Percentiles rank a stretch among this genome's conserved stretches.
Conservation (phyloP, 2,329 filamentous ascomycete genomes). For the Bipolaris victoriae region DNA sequence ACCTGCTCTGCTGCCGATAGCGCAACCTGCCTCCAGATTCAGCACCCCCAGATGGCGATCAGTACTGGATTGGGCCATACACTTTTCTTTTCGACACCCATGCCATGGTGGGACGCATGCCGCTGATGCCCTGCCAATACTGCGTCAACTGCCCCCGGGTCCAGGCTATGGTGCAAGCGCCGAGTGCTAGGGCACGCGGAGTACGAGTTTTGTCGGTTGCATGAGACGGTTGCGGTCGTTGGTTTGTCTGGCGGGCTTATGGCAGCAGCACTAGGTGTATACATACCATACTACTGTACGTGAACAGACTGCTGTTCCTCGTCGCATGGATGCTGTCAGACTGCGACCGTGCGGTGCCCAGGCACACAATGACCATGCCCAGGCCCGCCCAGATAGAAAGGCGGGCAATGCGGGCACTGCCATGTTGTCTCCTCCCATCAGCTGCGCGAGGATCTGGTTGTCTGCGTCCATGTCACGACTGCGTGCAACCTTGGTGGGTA, state of each 20-base stretch:
- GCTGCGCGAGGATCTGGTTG: constrained; percentile 4
- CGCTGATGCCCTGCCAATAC: constrained; percentile 8
- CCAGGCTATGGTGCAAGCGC: not conserved
- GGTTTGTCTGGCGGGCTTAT: not conserved
- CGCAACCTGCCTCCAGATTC: constrained; percentile 18
- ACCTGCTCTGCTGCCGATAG: constrained; percentile 6
- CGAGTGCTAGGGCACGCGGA: not conserved
- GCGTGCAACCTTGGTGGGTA: constrained; percentile 8
- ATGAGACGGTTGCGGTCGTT: not conserved
- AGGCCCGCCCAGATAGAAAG: constrained; percentile 1
- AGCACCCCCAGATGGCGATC: constrained; percentile 31
- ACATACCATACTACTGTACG: too few relatives aligned
- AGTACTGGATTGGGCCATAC: constrained; percentile 19
- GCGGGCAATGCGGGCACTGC: constrained; percentile 7
- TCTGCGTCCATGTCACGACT: constrained; percentile 9
- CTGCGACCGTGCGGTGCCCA: not conserved
- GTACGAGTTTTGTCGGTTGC: not conserved
- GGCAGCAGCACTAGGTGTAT: too few relatives aligned
- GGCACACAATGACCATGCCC: constrained; percentile 2
- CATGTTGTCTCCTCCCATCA: constrained; percentile 2
- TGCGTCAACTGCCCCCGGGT: not conserved
- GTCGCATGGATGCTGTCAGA: not conserved
- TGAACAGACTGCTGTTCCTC: too few relatives aligned
- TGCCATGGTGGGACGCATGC: constrained; percentile 15
- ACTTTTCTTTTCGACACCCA: constrained; percentile 18